phyloP scores from a whole-genome alignment of 2,329 filamentous ascomycete species.

The Trichoderma sp. region DNA sequence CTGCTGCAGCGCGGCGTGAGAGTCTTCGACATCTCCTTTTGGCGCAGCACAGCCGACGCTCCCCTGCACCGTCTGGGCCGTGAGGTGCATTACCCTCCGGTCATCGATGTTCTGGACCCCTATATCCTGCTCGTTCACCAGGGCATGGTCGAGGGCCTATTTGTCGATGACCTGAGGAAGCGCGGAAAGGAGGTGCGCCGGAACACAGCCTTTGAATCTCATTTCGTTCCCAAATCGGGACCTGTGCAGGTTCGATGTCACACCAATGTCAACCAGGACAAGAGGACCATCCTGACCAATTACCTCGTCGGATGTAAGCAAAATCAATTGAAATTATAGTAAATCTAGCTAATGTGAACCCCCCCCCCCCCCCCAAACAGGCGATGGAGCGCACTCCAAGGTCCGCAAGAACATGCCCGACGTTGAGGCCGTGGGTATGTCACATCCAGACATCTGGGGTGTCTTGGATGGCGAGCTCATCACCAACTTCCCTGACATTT shows the following conservation, averaged over 20 bases:
- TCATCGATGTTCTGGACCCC: slow-evolving; percentile 60
- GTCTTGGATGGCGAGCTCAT: slow-evolving; percentile 50
- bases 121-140: slow-evolving; percentile 68
- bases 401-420: slow-evolving; percentile 67
- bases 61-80: slow-evolving; percentile 64
- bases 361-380: slow-evolving; percentile 37
- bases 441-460: slow-evolving; percentile 57
- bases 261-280: slow-evolving; percentile 56
- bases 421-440: slow-evolving; percentile 59
- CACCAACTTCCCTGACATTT: slow-evolving; percentile 63
- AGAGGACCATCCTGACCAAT: slow-evolving; percentile 57
- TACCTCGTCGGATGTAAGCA: slow-evolving; percentile 69
- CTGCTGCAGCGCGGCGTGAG: slow-evolving; percentile 68
- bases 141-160: slow-evolving; percentile 73
- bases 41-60: slow-evolving; percentile 58
- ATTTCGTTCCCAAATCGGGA: slow-evolving; percentile 49
- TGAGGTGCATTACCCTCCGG: slow-evolving; percentile 69
- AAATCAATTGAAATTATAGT: background rate
- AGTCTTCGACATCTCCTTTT: slow-evolving; percentile 76
- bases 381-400: slow-evolving; percentile 72
- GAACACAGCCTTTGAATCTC: slow-evolving; percentile 66
- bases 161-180: slow-evolving; percentile 69
- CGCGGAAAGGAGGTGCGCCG: slow-evolving; percentile 66
- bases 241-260: slow-evolving; percentile 57
- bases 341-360: background rate